These are phyloP conservation scores for Trichocladium uniseriatum DNA, from an alignment of 495 filamentous ascomycete genomes.

Conservation along the genomic window DNA sequence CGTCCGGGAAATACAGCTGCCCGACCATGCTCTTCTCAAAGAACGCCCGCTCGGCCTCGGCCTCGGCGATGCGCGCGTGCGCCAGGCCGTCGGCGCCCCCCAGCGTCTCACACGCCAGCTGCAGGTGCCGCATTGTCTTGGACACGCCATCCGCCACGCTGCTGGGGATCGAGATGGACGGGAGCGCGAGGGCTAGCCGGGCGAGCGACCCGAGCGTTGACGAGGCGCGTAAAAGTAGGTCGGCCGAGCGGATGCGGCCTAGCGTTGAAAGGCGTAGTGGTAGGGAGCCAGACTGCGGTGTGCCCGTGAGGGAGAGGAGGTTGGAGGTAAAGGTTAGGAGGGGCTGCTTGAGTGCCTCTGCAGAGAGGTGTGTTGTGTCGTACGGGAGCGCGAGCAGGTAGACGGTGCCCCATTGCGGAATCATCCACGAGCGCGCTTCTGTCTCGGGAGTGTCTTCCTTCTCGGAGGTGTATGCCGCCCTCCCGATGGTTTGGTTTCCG, in stretches of 20 bases:
- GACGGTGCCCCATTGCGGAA: slow-evolving; percentile 96
- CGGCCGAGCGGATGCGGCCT: slow-evolving; percentile 73
- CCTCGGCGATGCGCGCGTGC: slow-evolving; percentile 74
- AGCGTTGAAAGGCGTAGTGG: slow-evolving; percentile 79
- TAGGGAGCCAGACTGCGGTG: slow-evolving; percentile 68
- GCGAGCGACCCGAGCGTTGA: slow-evolving; percentile 91
- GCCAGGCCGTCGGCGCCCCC: slow-evolving; percentile 52
- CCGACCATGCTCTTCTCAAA: slow-evolving; percentile 99
- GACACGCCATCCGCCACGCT: slow-evolving; percentile 78
- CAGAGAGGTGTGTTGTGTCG: slow-evolving; percentile 28
- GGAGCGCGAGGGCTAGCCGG: slow-evolving; percentile 71
- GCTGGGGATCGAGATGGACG: slow-evolving; percentile 81
- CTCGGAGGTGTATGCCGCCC: slow-evolving; percentile 24
- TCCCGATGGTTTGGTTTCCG: slow-evolving; percentile 40
- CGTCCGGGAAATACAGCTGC: slow-evolving; percentile 93
- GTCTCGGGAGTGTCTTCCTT: slow-evolving; percentile 49
- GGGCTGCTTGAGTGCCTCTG: slow-evolving; percentile 59
- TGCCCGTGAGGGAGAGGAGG: slow-evolving; percentile 78
- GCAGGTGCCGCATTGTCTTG: slow-evolving; percentile 66
- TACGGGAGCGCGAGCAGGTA: slow-evolving; percentile 60
- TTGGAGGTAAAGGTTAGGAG: slow-evolving; percentile 88
- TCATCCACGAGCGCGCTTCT: slow-evolving; percentile 79
- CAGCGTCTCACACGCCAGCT: slow-evolving; percentile 65
- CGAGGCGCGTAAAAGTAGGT: slow-evolving; percentile 78
- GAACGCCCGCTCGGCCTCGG: slow-evolving; percentile 86